Percentiles rank a stretch among this genome's conserved stretches.
Evolutionary conservation across 2,329 filamentous ascomycete species (phyloP).

Genomic region (Colletotrichum siamense): DNA sequence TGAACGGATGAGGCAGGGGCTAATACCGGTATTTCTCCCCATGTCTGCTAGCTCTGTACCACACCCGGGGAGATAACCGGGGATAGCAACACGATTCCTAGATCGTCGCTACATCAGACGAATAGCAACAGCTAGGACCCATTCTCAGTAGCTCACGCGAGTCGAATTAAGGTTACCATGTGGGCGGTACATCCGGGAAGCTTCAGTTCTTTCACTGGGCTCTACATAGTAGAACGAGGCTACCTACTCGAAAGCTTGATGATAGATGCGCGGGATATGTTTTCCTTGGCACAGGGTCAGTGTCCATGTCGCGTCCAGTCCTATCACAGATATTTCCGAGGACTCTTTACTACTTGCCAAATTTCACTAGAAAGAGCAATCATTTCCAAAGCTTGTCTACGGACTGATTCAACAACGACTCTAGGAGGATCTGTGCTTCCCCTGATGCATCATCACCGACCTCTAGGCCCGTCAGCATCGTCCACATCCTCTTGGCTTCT

Average conservation of each 20-base stretch:
- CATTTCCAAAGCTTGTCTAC: neutral
- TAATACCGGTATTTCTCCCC: no score
- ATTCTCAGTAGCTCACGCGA: neutral
- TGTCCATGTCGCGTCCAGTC: no score
- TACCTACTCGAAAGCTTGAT: neutral
- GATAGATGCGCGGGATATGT: neutral
- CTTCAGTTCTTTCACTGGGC: no score
- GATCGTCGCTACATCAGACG: neutral
- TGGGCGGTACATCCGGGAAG: neutral
- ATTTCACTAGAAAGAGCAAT: neutral
- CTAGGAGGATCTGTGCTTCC: neutral
- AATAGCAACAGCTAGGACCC: neutral
- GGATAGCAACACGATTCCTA: neutral
- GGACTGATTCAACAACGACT: neutral
- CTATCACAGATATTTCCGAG: no score
- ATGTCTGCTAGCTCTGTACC: neutral
- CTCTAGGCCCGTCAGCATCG: neutral
- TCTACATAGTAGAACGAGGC: no score
- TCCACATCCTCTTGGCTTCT: slow-evolving; percentile 7
- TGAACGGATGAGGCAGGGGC: no score
- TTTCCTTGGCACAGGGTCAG: no score
- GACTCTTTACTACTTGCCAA: no score
- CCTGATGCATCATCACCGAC: neutral
- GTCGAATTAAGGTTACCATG: neutral
- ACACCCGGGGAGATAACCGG: neutral